Evolutionary conservation across 306 rosid genomes (phyloP).

Genomic region (Crotalaria pallida): DNA sequence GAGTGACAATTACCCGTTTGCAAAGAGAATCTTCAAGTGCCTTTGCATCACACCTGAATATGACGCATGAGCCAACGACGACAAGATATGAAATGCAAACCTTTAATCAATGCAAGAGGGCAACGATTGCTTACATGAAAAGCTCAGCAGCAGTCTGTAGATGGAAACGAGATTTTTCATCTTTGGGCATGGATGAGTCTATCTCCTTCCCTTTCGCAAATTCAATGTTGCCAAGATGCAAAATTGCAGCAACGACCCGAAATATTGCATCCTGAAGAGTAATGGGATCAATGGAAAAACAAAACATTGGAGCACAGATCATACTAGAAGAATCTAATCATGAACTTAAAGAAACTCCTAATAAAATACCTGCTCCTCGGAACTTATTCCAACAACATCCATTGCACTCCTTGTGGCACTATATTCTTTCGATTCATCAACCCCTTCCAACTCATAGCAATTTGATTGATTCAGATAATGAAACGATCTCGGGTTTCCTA

Average conservation of each 20-base stretch:
- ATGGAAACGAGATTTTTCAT: constrained; percentile 71
- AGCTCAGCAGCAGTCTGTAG: constrained; percentile 77
- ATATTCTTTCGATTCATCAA: constrained; percentile 70
- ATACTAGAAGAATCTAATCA: constrained; percentile 4
- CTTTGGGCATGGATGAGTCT: constrained; percentile 77
- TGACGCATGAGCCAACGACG: not conserved
- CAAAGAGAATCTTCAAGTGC: constrained; percentile 93
- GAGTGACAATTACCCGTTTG: constrained; percentile 88
- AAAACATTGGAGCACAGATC: constrained; percentile 13
- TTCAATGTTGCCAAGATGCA: constrained; percentile 82
- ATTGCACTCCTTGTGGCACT: constrained; percentile 66
- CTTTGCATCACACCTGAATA: constrained; percentile 79
- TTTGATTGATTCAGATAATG: constrained; percentile 83
- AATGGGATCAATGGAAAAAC: not conserved
- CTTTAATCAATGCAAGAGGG: constrained; percentile 1
- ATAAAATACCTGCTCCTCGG: constrained; percentile 59
- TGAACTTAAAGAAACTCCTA: constrained; percentile 12
- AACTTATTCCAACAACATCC: constrained; percentile 76
- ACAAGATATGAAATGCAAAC: constrained; percentile 25
- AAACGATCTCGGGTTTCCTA: constrained; percentile 64
- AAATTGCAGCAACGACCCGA: constrained; percentile 77
- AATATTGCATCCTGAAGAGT: constrained; percentile 68
- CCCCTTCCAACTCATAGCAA: constrained; percentile 64
- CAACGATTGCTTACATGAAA: constrained; percentile 49
- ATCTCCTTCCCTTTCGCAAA: constrained; percentile 72